phyloP scores from a whole-genome alignment of 305 asterid genomes.

The Plantago rigida region DNA sequence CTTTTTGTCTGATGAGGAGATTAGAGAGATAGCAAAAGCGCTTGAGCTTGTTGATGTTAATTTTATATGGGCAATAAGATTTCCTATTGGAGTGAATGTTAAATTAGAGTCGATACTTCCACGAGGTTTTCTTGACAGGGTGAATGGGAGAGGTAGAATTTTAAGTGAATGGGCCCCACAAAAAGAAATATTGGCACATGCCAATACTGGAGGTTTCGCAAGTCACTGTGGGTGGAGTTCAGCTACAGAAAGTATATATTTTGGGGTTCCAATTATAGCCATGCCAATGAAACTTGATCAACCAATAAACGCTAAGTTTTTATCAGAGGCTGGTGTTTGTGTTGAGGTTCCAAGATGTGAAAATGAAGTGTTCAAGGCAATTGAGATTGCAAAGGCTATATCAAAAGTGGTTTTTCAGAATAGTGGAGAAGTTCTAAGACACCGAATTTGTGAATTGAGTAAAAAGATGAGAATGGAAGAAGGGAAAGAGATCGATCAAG shows the following conservation, averaged over 20 bases:
- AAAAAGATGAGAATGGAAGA: too few relatives aligned
- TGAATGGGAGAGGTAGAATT: not conserved
- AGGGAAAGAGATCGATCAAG: too few relatives aligned
- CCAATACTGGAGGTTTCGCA: not conserved
- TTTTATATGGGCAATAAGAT: not conserved
- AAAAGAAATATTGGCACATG: not conserved
- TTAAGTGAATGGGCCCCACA: not conserved
- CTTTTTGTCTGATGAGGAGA: not conserved
- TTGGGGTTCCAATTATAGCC: slow-evolving; percentile 3
- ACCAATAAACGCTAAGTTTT: not conserved
- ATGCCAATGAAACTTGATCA: slow-evolving; percentile 9
- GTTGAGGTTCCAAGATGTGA: too few relatives aligned
- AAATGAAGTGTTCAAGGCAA: too few relatives aligned
- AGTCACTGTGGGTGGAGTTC: slow-evolving; percentile 12
- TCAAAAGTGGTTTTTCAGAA: too few relatives aligned
- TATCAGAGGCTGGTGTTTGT: not conserved
- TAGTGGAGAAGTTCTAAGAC: too few relatives aligned
- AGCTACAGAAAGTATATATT: not conserved
- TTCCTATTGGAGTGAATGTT: not conserved
- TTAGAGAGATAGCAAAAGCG: slow-evolving; percentile 5
- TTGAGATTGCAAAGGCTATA: too few relatives aligned
- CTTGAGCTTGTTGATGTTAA: not conserved
- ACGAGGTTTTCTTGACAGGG: slow-evolving; percentile 1
- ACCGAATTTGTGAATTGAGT: too few relatives aligned
- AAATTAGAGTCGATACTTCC: not conserved